Percentiles rank a stretch among this genome's conserved stretches.
phyloP scores from a whole-genome alignment of 1,139 yeast genomes.

The Hemisphaericaspora subhashii region DNA sequence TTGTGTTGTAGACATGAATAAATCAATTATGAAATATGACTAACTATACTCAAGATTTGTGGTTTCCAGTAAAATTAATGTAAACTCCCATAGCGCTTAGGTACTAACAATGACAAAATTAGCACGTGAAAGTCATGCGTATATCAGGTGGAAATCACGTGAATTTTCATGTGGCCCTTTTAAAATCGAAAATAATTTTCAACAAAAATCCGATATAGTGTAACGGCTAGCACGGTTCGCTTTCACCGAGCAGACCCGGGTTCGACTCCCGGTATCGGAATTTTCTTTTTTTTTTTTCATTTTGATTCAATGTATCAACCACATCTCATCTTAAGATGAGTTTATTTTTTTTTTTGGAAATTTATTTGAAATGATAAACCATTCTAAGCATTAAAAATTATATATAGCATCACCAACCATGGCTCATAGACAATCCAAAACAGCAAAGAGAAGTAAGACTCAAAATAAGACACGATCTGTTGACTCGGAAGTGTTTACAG shows the following conservation, averaged over 20 bases:
- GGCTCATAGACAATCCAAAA: conserved; percentile 61
- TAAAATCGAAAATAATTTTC: neutral
- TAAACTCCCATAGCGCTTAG: no score
- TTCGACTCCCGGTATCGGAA: conserved; percentile 83
- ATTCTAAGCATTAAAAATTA: neutral
- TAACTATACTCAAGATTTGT: no score
- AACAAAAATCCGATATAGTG: conserved; percentile 60
- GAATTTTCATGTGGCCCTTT: neutral
- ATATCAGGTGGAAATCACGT: neutral
- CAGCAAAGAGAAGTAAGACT: conserved; percentile 53
- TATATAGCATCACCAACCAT: conserved; percentile 19
- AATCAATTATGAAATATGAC: no score
- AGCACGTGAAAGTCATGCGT: neutral
- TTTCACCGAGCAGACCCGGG: conserved; percentile 83
- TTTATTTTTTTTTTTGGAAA: neutral
- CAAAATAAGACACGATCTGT: conserved; percentile 58
- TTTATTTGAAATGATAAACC: neutral
- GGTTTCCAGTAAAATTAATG: no score
- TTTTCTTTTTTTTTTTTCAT: conserved; percentile 21
- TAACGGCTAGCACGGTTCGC: conserved; percentile 83
- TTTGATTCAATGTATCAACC: neutral
- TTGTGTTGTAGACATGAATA: no score
- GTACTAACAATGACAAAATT: no score
- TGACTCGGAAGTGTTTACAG: conserved; percentile 65
- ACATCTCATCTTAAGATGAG: conserved; percentile 1